Percentiles rank a stretch among this genome's conserved stretches.
phyloP scores from a whole-genome alignment of 352 stramenopile genomes.

The Globisporangium mamillatum region DNA sequence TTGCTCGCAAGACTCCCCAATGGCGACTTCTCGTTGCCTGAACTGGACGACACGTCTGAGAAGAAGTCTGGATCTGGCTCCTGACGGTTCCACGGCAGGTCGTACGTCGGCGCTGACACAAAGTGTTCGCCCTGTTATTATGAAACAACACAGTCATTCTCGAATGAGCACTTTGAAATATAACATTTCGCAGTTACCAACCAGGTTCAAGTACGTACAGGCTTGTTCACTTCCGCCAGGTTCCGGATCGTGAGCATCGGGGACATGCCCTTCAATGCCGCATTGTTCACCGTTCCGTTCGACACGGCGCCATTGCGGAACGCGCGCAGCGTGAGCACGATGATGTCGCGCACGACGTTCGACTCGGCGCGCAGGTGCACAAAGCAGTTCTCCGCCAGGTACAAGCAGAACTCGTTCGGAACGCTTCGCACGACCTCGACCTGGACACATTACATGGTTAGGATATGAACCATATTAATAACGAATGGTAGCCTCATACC shows the following conservation, averaged over 20 bases:
- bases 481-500: too few species aligned
- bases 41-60: constrained; percentile 15
- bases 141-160: constrained; percentile 3
- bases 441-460: not conserved
- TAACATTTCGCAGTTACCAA: not conserved
- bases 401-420: constrained; percentile 68
- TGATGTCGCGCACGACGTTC: constrained; percentile 74
- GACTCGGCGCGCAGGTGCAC: constrained; percentile 72
- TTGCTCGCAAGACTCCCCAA: constrained; percentile 2
- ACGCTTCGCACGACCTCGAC: constrained; percentile 54
- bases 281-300: constrained; percentile 41
- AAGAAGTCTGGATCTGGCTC: constrained; percentile 23
- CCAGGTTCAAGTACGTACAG: constrained; percentile 9
- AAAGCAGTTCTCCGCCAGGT: constrained; percentile 52
- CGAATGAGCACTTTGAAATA: not conserved
- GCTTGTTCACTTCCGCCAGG: constrained; percentile 47
- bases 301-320: constrained; percentile 66
- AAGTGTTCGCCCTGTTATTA: constrained; percentile 15
- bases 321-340: constrained; percentile 74
- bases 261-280: constrained; percentile 49
- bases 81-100: constrained; percentile 61
- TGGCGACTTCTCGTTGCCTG: constrained; percentile 13
- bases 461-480: constrained; percentile 7
- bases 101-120: constrained; percentile 31
- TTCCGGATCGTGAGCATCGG: constrained; percentile 69